Base-by-base conservation (phyloP, 805 yeast species). In the Metschnikowia dekortorum region DNA sequence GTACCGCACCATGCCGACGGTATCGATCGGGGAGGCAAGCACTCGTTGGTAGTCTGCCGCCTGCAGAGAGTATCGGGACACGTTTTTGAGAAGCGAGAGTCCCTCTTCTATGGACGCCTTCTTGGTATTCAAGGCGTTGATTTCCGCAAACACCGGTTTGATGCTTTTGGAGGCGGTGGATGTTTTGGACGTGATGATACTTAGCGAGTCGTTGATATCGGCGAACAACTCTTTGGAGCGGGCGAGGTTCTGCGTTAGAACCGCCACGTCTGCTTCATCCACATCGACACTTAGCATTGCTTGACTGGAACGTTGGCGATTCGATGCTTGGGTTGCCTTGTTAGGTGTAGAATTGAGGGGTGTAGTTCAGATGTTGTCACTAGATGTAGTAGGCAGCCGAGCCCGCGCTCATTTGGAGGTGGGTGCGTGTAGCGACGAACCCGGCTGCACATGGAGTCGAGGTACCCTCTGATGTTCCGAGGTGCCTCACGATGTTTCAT, bases 181-280 rank as follows among this genome's bases (percentile, higher is more conserved):
- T 6, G 90, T 76, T 47, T 76, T 78, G 31, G 64, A 65, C 6
- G 83, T 74, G 48, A 90, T 77, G 44, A 70, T 72, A 31, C 65
- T 71, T 39, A 89, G 71, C 2, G 89, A 82, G 29, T 68, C 67
- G 9, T 80, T 71, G 49, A 90, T 83, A 40, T 77, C 67, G 1
- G 66, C 61, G 8, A 89, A 79, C 38, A 89, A 67, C 16, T 72
- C 74, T 37, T 79, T 77, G 3, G 89, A 80, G 48, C 81, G 78
- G 44, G 74, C 66, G 33, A 91, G 73, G 48, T 86, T 84, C 60
- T 87, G 94, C 47, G 88, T 86, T 32, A 90, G 75, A 4, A 90
- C 90, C 2, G 89, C 84, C 33, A 89, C 83, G 58, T 89, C 96
- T 2, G 91, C 90, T 63, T 85, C 92, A 60, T 87, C 91, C 2